These are phyloP conservation scores for Phytopythium delawarense DNA, from an alignment of 352 stramenopile genomes.

Conservation along the genomic window DNA sequence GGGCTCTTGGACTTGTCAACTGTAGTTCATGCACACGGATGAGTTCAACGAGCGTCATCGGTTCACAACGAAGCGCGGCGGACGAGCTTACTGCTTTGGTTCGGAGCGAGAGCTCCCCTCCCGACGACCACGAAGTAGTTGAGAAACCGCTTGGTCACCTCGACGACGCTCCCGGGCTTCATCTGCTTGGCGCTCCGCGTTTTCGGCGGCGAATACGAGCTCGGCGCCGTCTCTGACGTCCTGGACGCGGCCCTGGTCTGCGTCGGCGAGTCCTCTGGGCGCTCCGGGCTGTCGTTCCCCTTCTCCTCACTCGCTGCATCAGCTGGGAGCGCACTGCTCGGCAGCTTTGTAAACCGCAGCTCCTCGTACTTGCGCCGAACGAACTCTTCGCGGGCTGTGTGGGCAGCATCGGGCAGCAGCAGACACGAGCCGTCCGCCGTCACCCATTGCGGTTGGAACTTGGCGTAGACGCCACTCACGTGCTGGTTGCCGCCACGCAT, in stretches of 20 bases:
- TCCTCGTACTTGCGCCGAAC: constrained; percentile 71
- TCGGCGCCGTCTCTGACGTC: constrained; percentile 8
- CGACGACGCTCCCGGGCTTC: constrained; percentile 53
- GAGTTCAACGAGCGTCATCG: not conserved
- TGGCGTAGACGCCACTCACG: constrained; percentile 54
- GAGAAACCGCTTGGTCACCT: constrained; percentile 76
- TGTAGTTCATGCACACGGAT: constrained; percentile 8
- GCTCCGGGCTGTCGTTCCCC: constrained; percentile 47
- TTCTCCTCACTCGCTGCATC: constrained; percentile 33
- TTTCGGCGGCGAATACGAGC: constrained; percentile 11
- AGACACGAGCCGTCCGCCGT: constrained; percentile 30
- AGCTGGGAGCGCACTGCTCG: constrained; percentile 8
- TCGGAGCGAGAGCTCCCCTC: constrained; percentile 44
- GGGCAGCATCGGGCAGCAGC: constrained; percentile 31
- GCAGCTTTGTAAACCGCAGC: constrained; percentile 57
- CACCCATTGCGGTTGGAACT: constrained; percentile 53
- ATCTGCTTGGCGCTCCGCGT: constrained; percentile 23
- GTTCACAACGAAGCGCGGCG: not conserved
- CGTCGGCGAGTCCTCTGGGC: constrained; percentile 27
- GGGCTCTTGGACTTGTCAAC: constrained; percentile 72
- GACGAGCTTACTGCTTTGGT: constrained; percentile 55
- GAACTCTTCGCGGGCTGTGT: constrained; percentile 33
- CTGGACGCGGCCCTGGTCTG: not conserved
- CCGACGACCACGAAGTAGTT: constrained; percentile 84
- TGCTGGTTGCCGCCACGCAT: constrained; percentile 79